These are phyloP conservation scores for Cicer arietinum DNA, from an alignment of 306 rosid genomes.

Conservation along the genomic window DNA sequence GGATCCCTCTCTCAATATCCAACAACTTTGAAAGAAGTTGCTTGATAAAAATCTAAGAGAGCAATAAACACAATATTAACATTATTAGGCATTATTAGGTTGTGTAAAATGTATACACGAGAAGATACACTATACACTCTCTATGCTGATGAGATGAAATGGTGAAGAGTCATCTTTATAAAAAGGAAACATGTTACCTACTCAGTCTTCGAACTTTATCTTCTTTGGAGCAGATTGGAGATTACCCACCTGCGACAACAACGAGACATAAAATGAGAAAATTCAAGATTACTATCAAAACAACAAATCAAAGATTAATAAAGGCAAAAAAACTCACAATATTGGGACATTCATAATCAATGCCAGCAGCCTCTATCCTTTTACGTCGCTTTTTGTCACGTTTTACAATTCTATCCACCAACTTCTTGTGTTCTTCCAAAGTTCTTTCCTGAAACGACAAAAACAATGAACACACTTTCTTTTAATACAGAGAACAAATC, in stretches of 20 bases:
- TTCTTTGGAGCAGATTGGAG: slow-evolving; percentile 81
- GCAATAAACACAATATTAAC: background rate
- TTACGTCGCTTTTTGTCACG: slow-evolving; percentile 47
- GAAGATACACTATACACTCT: background rate
- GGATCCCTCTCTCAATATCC: background rate
- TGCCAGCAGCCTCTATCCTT: slow-evolving; percentile 82
- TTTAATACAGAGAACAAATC: slow-evolving; percentile 1
- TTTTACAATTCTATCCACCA: slow-evolving; percentile 67
- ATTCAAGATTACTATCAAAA: background rate
- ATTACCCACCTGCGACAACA: slow-evolving; percentile 64
- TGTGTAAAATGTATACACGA: background rate
- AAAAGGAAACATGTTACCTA: slow-evolving; percentile 20
- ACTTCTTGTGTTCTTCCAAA: slow-evolving; percentile 52
- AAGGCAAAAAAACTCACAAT: slow-evolving; percentile 61
- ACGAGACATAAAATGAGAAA: slow-evolving; percentile 20
- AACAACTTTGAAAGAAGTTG: background rate
- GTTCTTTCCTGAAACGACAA: slow-evolving; percentile 65
- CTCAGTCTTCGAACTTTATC: slow-evolving; percentile 66
- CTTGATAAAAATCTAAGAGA: background rate
- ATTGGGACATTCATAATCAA: slow-evolving; percentile 85
- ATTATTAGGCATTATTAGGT: background rate
- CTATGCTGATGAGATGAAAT: background rate
- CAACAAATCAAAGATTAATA: background rate
- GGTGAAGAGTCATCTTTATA: background rate
- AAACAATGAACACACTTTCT: background rate